These are phyloP conservation scores for Lodderomyces theae DNA, from an alignment of 1,139 yeast genomes.

Conservation along the genomic window DNA sequence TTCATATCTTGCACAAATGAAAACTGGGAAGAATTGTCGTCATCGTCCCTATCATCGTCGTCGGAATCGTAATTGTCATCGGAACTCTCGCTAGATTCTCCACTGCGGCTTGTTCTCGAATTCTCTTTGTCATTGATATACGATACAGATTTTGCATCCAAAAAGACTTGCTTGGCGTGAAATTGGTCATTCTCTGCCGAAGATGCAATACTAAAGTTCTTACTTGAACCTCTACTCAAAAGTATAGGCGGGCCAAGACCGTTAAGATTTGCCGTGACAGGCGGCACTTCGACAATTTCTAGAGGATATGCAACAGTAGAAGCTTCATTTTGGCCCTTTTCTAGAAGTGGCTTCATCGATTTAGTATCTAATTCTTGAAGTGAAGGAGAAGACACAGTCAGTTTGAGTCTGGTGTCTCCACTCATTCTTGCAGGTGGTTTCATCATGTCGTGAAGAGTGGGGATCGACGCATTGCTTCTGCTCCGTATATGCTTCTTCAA, in stretches of 20 bases:
- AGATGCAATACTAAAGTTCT: conserved; percentile 12
- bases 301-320: not conserved
- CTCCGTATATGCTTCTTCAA: conserved; percentile 9
- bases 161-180: conserved; percentile 20
- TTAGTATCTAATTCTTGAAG: conserved; percentile 1
- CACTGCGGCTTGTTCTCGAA: conserved; percentile 1
- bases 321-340: not conserved
- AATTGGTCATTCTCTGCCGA: conserved; percentile 17
- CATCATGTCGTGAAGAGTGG: not conserved
- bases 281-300: not conserved
- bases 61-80: conserved; percentile 8
- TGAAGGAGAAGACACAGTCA: conserved; percentile 8
- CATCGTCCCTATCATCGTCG: conserved; percentile 21
- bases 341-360: not conserved
- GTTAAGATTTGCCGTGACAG: not conserved
- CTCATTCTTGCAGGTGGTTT: conserved; percentile 7
- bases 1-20: conserved; percentile 55
- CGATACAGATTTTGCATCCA: conserved; percentile 11
- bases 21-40: conserved; percentile 46
- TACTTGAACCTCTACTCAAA: conserved; percentile 8
- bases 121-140: conserved; percentile 2
- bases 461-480: conserved; percentile 7
- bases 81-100: conserved; percentile 1
- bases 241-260: conserved; percentile 16
- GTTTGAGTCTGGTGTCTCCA: not conserved